Conservation (phyloP, 805 yeast species). For the Komagataella pseudopastoris region DNA sequence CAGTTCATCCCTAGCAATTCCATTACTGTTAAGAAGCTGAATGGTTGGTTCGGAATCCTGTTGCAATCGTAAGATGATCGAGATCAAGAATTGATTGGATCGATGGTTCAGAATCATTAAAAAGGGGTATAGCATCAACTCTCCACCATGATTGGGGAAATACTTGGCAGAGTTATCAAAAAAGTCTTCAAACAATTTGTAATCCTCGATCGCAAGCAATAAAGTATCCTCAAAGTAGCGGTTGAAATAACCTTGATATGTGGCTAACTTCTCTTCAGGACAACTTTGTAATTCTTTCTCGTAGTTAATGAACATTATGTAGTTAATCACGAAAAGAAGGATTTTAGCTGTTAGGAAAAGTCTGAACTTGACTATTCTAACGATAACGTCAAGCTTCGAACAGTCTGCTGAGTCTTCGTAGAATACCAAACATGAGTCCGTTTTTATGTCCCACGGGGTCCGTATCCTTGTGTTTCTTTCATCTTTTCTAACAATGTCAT, state of each 20-base stretch:
- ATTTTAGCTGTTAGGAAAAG: slow-evolving; percentile 25
- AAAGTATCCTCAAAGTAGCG: slow-evolving; percentile 21
- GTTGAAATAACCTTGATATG: slow-evolving; percentile 17
- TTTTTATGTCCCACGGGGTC: not conserved
- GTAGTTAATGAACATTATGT: slow-evolving; percentile 25
- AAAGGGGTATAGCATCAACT: slow-evolving; percentile 33
- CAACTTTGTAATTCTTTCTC: slow-evolving; percentile 11
- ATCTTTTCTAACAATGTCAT: slow-evolving; percentile 3
- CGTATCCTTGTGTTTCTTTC: not conserved
- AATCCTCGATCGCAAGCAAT: slow-evolving; percentile 22
- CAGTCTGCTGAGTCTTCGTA: not conserved
- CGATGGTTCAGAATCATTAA: slow-evolving; percentile 40
- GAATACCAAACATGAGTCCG: not conserved
- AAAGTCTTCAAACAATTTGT: slow-evolving; percentile 17
- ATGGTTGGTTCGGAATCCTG: slow-evolving; percentile 19
- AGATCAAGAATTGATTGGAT: slow-evolving; percentile 44
- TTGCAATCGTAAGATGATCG: slow-evolving; percentile 33
- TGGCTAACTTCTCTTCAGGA: slow-evolving; percentile 13
- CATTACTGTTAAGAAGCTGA: slow-evolving; percentile 18
- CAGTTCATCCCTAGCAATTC: slow-evolving; percentile 20
- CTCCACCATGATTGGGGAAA: slow-evolving; percentile 25
- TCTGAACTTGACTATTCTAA: slow-evolving; percentile 17
- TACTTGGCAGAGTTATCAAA: slow-evolving; percentile 13
- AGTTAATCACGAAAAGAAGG: slow-evolving; percentile 35
- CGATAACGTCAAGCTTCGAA: not conserved